Evolutionary conservation across 1,284 basidiomycete genomes (phyloP), one percentile per base, ranked within the genome.

Genomic region (Rhodotorula sp.): DNA sequence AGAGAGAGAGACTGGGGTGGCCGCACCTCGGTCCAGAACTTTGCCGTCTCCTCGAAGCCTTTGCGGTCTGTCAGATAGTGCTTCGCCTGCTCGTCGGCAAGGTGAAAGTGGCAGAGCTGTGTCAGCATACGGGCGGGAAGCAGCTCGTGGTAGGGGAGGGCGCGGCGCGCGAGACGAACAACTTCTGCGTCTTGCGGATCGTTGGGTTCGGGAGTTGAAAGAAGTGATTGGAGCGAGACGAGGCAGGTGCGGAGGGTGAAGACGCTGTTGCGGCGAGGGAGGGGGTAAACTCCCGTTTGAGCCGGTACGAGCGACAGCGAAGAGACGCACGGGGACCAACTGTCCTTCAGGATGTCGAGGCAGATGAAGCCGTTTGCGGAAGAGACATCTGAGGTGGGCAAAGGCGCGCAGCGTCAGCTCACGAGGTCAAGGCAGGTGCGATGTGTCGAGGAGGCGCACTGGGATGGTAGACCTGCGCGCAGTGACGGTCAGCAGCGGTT

Each of bases 111-210:
- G 34, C 34, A 34, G 16, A 48, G 19, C 19, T 21, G 7, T 34
- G 25, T 27, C 16, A 34, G 23, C 14, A 8, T 7, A 12, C 12
- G 46, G 46, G 42, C 42, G n/a, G 49, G 17, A 50, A 50, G 49
- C 23, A 48, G 19, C 44, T 17, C 42, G 25, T 27, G 61, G 12
- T 21, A 10, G 54, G 49, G 45, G n/a, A 50, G 34, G 3, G 27
- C 48, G 41, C 8, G 3, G 27, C 48, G 41, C 8, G 7, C 0
- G 53, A 1, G 19, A 66, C 66, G 60, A 19, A 67, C 66, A 13
- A 97, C 85, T 83, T 98, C 94, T 0, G 97, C 96, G 80, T 98
- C 97, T 83, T 98, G 96, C 0, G 96, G 97, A 80, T 99, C 97
- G 77, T 91, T 91, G 19, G 96, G 97, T 81, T 97, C 94, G 0